A percentile compares a stretch with the other conserved stretches of the same genome.
Evolutionary conservation across 495 filamentous ascomycete species (phyloP).

Genomic region (Annulohypoxylon nitens): DNA sequence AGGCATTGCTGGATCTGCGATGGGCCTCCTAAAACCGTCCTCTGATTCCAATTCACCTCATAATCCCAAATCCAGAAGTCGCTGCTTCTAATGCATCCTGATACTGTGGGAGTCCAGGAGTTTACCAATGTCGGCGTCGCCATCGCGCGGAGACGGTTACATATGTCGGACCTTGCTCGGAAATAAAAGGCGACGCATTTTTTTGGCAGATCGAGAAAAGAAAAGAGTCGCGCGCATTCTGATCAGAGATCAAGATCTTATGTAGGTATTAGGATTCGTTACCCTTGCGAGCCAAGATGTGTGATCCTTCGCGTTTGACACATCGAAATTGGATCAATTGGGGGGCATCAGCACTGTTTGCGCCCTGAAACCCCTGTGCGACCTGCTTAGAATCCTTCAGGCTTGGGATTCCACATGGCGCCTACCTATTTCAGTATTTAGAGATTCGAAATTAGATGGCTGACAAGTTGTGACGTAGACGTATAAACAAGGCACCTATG

Average conservation of each 20-base stretch:
- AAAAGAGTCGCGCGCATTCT: not conserved
- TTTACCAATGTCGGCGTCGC: conserved; percentile 29
- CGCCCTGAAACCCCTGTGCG: conserved; percentile 1
- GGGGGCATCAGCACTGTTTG: not conserved
- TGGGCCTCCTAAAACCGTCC: conserved; percentile 51
- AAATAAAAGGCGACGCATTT: not conserved
- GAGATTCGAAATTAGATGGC: not conserved
- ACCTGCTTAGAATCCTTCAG: not conserved
- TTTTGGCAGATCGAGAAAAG: not conserved
- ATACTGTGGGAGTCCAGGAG: conserved; percentile 37
- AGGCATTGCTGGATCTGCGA: conserved; percentile 49
- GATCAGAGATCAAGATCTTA: not conserved
- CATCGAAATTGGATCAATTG: not conserved
- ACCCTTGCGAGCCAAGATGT: not conserved
- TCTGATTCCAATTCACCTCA: conserved; percentile 7
- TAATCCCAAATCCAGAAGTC: conserved; percentile 52
- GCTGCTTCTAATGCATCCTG: conserved; percentile 37
- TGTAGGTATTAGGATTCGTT: not conserved
- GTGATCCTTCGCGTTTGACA: not conserved
- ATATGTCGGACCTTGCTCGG: not conserved
- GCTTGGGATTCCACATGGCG: not conserved
- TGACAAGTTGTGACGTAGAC: not conserved
- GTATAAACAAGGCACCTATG: not conserved
- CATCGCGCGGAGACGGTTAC: not conserved
- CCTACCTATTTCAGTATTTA: not conserved